Percentiles rank a stretch among this genome's conserved stretches.
Evolutionary conservation across 2,329 filamentous ascomycete genomes (phyloP).

Genomic region (Balansia obtecta): DNA sequence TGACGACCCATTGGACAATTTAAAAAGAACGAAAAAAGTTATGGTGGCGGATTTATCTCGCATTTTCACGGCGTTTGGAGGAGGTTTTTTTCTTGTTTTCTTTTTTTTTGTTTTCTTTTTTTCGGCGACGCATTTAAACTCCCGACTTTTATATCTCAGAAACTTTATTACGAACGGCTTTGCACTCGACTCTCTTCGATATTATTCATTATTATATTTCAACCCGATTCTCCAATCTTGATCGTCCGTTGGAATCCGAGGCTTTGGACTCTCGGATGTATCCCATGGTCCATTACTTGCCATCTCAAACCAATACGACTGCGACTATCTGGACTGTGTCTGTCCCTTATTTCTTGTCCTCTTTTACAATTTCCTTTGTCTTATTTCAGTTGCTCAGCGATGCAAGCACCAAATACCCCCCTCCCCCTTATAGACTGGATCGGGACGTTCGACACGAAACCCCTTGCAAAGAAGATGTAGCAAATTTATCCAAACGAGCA

Average conservation of each 20-base stretch:
- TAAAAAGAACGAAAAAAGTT: constrained; percentile 7
- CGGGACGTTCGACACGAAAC: constrained; percentile 11
- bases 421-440: constrained; percentile 22
- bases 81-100: too few relatives aligned
- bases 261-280: not conserved
- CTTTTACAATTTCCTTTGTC: not conserved
- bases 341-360: not conserved
- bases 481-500: constrained; percentile 15
- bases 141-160: constrained; percentile 11
- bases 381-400: constrained; percentile 10
- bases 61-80: constrained; percentile 5
- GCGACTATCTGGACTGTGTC: not conserved
- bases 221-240: not conserved
- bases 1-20: not conserved
- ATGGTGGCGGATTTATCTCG: constrained; percentile 8
- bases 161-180: constrained; percentile 7
- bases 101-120: not conserved
- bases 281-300: not conserved
- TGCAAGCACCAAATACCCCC: constrained; percentile 22
- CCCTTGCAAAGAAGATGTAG: constrained; percentile 16
- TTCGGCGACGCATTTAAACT: not conserved
- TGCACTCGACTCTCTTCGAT: not conserved
- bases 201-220: not conserved
- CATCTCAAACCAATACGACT: not conserved
- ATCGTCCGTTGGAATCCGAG: not conserved